These are phyloP conservation scores for Colletotrichum phormii DNA, from an alignment of 2,329 filamentous ascomycete species.

Conservation along the genomic window DNA sequence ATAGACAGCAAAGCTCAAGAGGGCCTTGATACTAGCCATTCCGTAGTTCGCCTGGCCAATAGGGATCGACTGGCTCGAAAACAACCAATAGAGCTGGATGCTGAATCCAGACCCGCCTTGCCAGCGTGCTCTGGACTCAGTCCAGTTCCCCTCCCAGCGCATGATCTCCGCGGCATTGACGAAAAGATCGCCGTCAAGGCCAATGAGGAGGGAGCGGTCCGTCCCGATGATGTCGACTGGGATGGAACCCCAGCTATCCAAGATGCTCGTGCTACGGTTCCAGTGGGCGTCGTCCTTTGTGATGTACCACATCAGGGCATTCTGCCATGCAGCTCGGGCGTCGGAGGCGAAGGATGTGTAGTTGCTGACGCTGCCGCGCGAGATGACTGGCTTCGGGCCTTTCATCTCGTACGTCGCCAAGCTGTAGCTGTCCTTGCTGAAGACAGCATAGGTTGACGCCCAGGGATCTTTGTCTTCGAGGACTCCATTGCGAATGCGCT, in stretches of 20 bases:
- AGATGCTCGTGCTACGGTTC: conserved; percentile 47
- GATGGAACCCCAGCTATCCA: conserved; percentile 50
- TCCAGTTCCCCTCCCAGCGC: conserved; percentile 55
- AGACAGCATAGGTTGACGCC: conserved; percentile 12
- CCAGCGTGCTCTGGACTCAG: conserved; percentile 47
- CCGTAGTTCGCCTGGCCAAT: conserved; percentile 57
- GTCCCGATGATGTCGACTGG: conserved; percentile 48
- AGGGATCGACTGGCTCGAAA: conserved; percentile 50
- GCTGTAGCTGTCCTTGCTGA: conserved; percentile 29
- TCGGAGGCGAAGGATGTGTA: conserved; percentile 51
- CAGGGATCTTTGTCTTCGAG: conserved; percentile 22
- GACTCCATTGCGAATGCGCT: conserved; percentile 22
- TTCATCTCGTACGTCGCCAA: conserved; percentile 43
- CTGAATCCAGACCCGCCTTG: conserved; percentile 51
- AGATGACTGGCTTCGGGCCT: conserved; percentile 45
- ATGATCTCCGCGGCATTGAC: conserved; percentile 57
- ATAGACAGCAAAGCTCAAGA: conserved; percentile 53
- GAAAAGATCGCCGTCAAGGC: conserved; percentile 52
- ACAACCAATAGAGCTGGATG: conserved; percentile 54
- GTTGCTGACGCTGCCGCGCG: conserved; percentile 48
- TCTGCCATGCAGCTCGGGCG: conserved; percentile 52
- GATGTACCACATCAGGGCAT: conserved; percentile 57
- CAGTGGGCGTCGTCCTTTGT: conserved; percentile 50
- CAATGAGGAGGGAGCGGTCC: conserved; percentile 50
- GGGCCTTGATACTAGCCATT: conserved; percentile 52